Evolutionary conservation across 1,139 yeast genomes (phyloP), one percentile per base, ranked within the genome.

Genomic region (Debaryomycetaceae sp.): DNA sequence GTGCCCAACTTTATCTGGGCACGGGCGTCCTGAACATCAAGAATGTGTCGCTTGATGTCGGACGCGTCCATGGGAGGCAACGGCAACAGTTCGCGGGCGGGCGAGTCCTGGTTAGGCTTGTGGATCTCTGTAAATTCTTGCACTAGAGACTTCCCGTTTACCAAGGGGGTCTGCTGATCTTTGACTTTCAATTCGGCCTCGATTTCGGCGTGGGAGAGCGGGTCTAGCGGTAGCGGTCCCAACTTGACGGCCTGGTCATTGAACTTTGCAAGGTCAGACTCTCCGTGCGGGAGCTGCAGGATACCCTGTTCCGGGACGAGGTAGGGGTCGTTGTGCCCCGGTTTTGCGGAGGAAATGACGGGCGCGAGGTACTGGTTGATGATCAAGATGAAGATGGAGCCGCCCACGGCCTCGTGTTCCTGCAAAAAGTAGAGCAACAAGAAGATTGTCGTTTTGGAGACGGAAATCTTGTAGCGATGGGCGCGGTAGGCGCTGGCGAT

Each of bases 401-500:
- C 98, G 23, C 97, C 97, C 30, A 78, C 78, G 6, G 83, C 81
- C 53, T 86, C 97, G 47, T 85, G 83, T 47, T 90, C 97, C 49
- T 85, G 94, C 33, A 92, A 58, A 43, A 86, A 90, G 50, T 83
- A 83, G 30, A 92, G 62, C 40, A 90, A 66, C 40, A 90, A 60
- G 47, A 86, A 92, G 45, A 90, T 68, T 4, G 95, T 75, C 1
- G 96, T 86, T 38, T 82, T 77, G 11, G 95, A 80, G 26, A 90
- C 77, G 27, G 74, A 69, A 15, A 90, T 64, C 32, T 74, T 66
- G 53, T 86, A 90, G 47, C 81, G 79, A 55, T 80, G 74, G 25
- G 67, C 62, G 39, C 82, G 62, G 53, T 79, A 87, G 7, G 80
- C 73, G 43, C 73, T 68, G 3, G 96, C 94, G 41, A 82, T 63